Evolutionary conservation across 2,329 filamentous ascomycete species (phyloP).

Genomic region (Ustulina deusta): DNA sequence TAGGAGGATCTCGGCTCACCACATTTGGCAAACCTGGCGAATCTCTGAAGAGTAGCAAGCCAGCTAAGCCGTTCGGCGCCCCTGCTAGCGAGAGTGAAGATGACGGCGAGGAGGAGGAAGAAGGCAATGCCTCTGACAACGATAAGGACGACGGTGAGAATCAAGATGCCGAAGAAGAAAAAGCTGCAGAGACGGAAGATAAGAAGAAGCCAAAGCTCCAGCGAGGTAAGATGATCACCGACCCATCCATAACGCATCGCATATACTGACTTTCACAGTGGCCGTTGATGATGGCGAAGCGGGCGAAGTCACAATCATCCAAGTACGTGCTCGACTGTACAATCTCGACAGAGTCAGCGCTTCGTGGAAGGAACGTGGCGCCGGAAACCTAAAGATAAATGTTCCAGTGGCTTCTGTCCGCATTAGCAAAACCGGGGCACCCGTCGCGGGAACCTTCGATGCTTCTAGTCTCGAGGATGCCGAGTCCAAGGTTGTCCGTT

Average conservation of each 20-base stretch:
- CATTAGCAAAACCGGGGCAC: slow-evolving; percentile 63
- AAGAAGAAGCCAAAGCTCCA: slow-evolving; percentile 76
- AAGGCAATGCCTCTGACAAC: slow-evolving; percentile 54
- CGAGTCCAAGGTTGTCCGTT: slow-evolving; percentile 70
- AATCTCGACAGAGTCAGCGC: slow-evolving; percentile 75
- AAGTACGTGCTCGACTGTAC: slow-evolving; percentile 86
- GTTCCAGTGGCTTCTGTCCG: slow-evolving; percentile 69
- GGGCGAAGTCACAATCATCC: slow-evolving; percentile 79
- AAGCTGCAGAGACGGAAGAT: slow-evolving; percentile 57
- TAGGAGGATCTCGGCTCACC: slow-evolving; percentile 63
- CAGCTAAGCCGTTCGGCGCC: slow-evolving; percentile 80
- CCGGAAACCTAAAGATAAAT: slow-evolving; percentile 87
- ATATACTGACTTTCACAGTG: slow-evolving; percentile 58
- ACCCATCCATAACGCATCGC: slow-evolving; percentile 40
- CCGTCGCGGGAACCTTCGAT: slow-evolving; percentile 68
- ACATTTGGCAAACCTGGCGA: slow-evolving; percentile 77
- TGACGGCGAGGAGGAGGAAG: slow-evolving; percentile 55
- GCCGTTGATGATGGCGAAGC: slow-evolving; percentile 87
- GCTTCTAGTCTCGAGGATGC: slow-evolving; percentile 64
- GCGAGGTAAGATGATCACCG: slow-evolving; percentile 68
- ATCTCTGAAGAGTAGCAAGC: slow-evolving; percentile 67
- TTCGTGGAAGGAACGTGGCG: slow-evolving; percentile 90
- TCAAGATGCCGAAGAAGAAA: slow-evolving; percentile 53
- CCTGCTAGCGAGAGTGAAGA: slow-evolving; percentile 70
- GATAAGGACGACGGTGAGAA: slow-evolving; percentile 58